Evolutionary conservation across 2,329 filamentous ascomycete species (phyloP).

Genomic region (Lojkania enalia): DNA sequence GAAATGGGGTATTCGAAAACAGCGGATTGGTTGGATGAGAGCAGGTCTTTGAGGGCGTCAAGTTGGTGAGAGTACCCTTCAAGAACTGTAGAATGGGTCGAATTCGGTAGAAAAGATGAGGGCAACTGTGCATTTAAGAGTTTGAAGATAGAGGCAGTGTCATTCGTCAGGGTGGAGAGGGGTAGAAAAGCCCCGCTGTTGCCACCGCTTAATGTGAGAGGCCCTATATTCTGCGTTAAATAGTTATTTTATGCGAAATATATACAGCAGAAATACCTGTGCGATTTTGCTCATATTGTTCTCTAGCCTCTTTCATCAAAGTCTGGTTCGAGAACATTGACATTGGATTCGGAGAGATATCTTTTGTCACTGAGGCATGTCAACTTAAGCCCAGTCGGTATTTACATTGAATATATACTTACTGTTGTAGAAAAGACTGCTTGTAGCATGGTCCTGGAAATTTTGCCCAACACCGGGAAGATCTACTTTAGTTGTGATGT

Average conservation of each 20-base stretch:
- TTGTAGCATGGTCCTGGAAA: slow-evolving; percentile 30
- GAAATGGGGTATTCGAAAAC: slow-evolving; percentile 19
- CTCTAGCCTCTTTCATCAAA: slow-evolving; percentile 10
- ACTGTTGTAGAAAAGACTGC: slow-evolving; percentile 15
- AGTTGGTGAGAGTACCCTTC: slow-evolving; percentile 24
- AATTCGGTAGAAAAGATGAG: slow-evolving; percentile 20
- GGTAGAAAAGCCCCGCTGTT: slow-evolving; percentile 17
- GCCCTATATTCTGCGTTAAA: too few species aligned
- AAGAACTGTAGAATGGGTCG: slow-evolving; percentile 19
- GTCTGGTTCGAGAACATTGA: slow-evolving; percentile 13
- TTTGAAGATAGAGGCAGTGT: slow-evolving; percentile 1
- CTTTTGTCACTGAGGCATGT: slow-evolving; percentile 5
- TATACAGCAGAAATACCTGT: slow-evolving; percentile 5
- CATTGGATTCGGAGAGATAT: slow-evolving; percentile 5
- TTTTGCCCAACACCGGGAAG: slow-evolving; percentile 32
- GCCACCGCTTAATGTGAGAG: slow-evolving; percentile 12
- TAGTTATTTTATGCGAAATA: not conserved
- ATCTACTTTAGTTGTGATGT: slow-evolving; percentile 24
- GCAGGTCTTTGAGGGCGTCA: slow-evolving; percentile 22
- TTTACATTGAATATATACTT: not conserved
- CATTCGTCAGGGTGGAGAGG: slow-evolving; percentile 7
- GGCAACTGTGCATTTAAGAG: slow-evolving; percentile 29
- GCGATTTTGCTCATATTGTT: slow-evolving; percentile 13
- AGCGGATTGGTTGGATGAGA: slow-evolving; percentile 32
- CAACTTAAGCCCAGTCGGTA: not conserved